Evolutionary conservation across 768 basidiomycete species (phyloP).

Genomic region (Tubosaeta sp.): DNA sequence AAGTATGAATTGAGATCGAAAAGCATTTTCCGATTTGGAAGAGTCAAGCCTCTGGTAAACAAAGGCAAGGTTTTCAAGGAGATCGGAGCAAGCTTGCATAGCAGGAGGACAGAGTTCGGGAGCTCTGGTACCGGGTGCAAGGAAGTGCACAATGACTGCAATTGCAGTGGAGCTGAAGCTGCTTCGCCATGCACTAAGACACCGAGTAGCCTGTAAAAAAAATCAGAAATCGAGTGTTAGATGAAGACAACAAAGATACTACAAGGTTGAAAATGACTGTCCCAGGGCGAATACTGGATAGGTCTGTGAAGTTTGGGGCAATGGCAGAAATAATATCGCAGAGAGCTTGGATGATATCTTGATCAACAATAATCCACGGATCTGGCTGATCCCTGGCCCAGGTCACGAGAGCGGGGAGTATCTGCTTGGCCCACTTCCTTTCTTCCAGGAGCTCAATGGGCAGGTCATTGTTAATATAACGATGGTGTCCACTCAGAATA

Average conservation of each 20-base stretch:
- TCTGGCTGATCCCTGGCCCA: not conserved
- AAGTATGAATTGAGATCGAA: not conserved
- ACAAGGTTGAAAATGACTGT: not conserved
- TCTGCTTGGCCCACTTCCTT: not conserved
- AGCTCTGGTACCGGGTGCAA: not conserved
- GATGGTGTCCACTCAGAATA: not conserved
- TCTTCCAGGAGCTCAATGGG: not conserved
- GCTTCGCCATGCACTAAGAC: not conserved
- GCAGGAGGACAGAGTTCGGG: too few relatives aligned
- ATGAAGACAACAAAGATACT: too few relatives aligned
- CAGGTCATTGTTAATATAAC: not conserved
- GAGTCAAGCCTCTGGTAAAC: not conserved
- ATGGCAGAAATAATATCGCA: not conserved
- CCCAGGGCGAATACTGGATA: not conserved
- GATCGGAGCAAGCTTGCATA: not conserved
- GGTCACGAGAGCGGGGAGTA: not conserved
- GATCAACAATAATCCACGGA: not conserved
- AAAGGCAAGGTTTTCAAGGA: not conserved
- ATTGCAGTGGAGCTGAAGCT: not conserved
- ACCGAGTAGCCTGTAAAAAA: not conserved
- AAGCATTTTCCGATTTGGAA: not conserved
- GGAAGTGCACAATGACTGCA: not conserved
- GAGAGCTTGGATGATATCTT: not conserved
- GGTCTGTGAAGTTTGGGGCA: not conserved
- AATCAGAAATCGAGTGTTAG: not conserved